A percentile compares a stretch with the other conserved stretches of the same genome.
Conservation (phyloP, 2,329 filamentous ascomycete species). For the Keithomyces neogunnii region DNA sequence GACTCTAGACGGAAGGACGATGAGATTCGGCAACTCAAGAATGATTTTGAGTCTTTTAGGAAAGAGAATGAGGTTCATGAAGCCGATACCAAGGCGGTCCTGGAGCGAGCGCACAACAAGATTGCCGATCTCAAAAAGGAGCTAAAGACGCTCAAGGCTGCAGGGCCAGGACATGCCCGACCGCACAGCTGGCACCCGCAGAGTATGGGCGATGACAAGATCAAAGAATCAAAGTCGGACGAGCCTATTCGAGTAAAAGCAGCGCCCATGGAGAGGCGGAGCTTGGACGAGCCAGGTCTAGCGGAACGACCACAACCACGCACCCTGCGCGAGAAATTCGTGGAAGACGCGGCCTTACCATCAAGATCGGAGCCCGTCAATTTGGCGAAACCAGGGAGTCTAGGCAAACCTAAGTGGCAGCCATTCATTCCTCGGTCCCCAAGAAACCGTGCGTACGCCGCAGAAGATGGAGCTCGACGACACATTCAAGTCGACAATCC, state of each 20-base stretch:
- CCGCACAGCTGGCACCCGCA: slow-evolving; percentile 22
- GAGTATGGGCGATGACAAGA: slow-evolving; percentile 7
- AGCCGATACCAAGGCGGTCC: slow-evolving; percentile 45
- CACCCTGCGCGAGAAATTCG: slow-evolving; percentile 26
- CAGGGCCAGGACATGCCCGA: slow-evolving; percentile 11
- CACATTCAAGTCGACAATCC: slow-evolving; percentile 17
- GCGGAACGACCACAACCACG: slow-evolving; percentile 11
- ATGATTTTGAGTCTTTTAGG: slow-evolving; percentile 46
- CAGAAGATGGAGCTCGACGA: slow-evolving; percentile 22
- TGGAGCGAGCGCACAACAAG: slow-evolving; percentile 48
- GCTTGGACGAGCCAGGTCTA: slow-evolving; percentile 8
- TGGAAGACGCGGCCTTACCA: slow-evolving; percentile 17
- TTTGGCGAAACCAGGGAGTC: slow-evolving; percentile 16
- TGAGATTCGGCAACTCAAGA: slow-evolving; percentile 38
- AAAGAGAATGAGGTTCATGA: slow-evolving; percentile 44
- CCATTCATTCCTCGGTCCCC: slow-evolving; percentile 33
- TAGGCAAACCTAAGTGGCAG: slow-evolving; percentile 30
- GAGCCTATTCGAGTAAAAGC: slow-evolving; percentile 2
- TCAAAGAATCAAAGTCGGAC: slow-evolving; percentile 12
- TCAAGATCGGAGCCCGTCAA: slow-evolving; percentile 9
- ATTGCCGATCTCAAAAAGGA: slow-evolving; percentile 48
- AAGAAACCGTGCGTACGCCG: slow-evolving; percentile 27
- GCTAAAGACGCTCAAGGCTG: slow-evolving; percentile 34
- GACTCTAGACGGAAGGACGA: slow-evolving; percentile 38
- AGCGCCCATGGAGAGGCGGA: background rate